phyloP scores from a whole-genome alignment of 306 rosid species.

The Rosa rugosa region DNA sequence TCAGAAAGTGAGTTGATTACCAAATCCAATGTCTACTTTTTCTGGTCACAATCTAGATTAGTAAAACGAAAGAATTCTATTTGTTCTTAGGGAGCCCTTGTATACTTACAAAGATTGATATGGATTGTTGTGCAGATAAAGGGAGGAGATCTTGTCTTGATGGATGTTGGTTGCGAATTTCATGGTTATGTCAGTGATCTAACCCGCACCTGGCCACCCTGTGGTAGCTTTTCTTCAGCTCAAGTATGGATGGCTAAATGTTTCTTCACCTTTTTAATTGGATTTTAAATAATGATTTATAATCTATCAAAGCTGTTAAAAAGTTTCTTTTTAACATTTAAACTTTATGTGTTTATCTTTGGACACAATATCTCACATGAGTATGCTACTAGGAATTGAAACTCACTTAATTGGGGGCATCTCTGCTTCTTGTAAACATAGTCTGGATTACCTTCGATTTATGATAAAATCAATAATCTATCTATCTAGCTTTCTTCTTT shows the following conservation, averaged over 20 bases:
- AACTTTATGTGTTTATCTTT: not conserved
- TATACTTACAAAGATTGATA: conserved; percentile 6
- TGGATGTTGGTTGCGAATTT: conserved; percentile 95
- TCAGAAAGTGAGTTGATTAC: conserved; percentile 62
- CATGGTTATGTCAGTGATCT: conserved; percentile 93
- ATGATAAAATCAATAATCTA: not conserved
- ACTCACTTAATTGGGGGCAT: not conserved
- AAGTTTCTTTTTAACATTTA: not conserved
- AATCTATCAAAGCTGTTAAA: not conserved
- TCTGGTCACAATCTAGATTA: not conserved
- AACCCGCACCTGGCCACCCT: conserved; percentile 97
- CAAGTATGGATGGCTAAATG: conserved; percentile 45
- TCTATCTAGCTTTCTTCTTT: not conserved
- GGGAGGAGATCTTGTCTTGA: conserved; percentile 88
- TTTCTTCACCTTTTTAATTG: conserved; percentile 13
- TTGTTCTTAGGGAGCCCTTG: not conserved
- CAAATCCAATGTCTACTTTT: not conserved
- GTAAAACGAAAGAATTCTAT: not conserved
- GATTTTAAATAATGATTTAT: conserved; percentile 1
- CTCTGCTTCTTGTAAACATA: not conserved
- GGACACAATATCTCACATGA: not conserved
- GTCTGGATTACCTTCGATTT: not conserved
- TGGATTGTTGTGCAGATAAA: conserved; percentile 53
- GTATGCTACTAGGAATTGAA: not conserved
- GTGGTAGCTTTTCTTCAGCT: conserved; percentile 80